phyloP scores from a whole-genome alignment of 495 filamentous ascomycete species.

The Bathelium albidoporum region DNA sequence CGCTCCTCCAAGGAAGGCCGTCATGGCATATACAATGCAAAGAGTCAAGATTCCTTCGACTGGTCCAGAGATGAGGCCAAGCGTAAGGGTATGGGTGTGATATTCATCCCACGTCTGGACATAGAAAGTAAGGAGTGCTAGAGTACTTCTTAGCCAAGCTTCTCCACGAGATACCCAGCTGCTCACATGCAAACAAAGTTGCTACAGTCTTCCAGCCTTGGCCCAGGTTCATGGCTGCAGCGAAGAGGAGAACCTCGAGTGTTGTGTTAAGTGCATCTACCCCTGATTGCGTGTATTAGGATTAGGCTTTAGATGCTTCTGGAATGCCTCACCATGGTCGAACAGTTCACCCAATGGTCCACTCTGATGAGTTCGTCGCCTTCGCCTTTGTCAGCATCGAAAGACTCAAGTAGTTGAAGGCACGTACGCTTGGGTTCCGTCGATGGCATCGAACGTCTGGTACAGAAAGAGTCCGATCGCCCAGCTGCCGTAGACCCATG shows the following conservation, averaged over 20 bases:
- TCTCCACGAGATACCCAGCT: conserved; percentile 18
- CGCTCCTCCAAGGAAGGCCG: conserved; percentile 72
- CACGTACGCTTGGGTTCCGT: conserved; percentile 82
- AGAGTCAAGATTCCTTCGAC: conserved; percentile 90
- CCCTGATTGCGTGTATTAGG: conserved; percentile 32
- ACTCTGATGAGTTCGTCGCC: conserved; percentile 80
- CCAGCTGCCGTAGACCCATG: conserved; percentile 91
- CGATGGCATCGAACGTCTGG: conserved; percentile 96
- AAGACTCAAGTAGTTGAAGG: neutral
- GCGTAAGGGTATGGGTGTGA: conserved; percentile 88
- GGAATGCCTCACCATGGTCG: conserved; percentile 62
- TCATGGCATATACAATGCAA: conserved; percentile 71
- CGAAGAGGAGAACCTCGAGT: conserved; percentile 88
- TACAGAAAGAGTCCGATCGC: conserved; percentile 85
- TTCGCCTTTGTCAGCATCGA: conserved; percentile 23
- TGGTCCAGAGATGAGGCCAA: conserved; percentile 86
- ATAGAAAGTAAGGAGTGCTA: conserved; percentile 82
- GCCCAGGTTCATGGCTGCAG: conserved; percentile 81
- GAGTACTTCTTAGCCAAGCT: neutral
- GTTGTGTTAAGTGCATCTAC: conserved; percentile 94
- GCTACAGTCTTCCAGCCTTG: conserved; percentile 84
- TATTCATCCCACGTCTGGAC: conserved; percentile 99
- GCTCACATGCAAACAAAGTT: conserved; percentile 70
- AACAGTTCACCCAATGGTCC: conserved; percentile 93
- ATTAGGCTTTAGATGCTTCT: neutral